phyloP scores from a whole-genome alignment of 345 rosid species.

The Crucihimalaya himalaica region DNA sequence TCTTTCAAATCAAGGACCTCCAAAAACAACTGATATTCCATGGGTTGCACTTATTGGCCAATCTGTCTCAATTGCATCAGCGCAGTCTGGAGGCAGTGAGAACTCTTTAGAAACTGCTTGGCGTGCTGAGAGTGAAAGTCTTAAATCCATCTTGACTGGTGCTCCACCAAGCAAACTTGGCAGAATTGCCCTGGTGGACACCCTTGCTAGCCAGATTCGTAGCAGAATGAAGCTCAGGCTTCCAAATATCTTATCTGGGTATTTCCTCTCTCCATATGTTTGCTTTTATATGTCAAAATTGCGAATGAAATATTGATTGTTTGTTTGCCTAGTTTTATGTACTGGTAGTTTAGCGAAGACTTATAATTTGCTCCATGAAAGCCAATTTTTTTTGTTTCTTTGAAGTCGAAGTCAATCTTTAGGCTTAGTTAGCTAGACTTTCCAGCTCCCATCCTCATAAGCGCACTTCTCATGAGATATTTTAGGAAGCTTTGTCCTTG shows the following conservation, averaged over 20 bases:
- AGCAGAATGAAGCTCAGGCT: slow-evolving; percentile 90
- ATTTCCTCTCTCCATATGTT: slow-evolving; percentile 53
- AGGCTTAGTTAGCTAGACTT: slow-evolving; percentile 28
- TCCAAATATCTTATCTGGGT: slow-evolving; percentile 92
- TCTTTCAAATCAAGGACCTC: slow-evolving; percentile 84
- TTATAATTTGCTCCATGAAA: slow-evolving; percentile 12
- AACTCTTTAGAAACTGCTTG: slow-evolving; percentile 96
- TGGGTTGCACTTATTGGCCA: slow-evolving; percentile 99
- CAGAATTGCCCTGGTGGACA: slow-evolving; percentile 86
- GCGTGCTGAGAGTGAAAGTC: slow-evolving; percentile 95
- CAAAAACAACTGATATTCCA: slow-evolving; percentile 88
- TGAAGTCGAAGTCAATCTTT: slow-evolving; percentile 21
- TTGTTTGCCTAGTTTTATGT: slow-evolving; percentile 3
- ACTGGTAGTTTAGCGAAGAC: slow-evolving; percentile 15
- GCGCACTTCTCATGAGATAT: slow-evolving; percentile 20
- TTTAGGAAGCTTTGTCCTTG: slow-evolving; percentile 6
- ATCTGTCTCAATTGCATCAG: slow-evolving; percentile 86
- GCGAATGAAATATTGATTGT: slow-evolving; percentile 16
- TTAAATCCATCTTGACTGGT: slow-evolving; percentile 76
- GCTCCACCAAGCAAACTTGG: slow-evolving; percentile 95
- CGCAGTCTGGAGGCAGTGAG: slow-evolving; percentile 75
- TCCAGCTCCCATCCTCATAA: slow-evolving; percentile 2
- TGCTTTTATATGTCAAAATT: slow-evolving; percentile 13
- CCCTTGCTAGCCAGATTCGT: slow-evolving; percentile 89
- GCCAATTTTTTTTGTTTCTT: slow-evolving; percentile 9